Conservation (phyloP, 805 yeast genomes). For the Pichia membranifaciens region DNA sequence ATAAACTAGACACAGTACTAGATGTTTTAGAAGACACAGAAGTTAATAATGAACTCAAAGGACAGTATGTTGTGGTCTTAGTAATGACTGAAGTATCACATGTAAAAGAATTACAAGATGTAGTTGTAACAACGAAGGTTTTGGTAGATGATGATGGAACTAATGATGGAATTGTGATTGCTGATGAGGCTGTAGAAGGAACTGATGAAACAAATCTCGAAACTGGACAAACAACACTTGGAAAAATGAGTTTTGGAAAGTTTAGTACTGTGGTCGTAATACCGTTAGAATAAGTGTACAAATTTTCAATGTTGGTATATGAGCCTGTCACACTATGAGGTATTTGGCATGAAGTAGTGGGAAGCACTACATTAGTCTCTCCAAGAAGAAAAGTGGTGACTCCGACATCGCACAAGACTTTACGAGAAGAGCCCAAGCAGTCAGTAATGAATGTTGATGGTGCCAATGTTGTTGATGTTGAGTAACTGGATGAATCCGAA, state of each 20-base stretch:
- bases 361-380: neutral
- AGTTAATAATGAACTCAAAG: too few species aligned
- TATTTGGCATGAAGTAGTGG: conserved; percentile 7
- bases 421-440: neutral
- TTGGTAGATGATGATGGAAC: conserved; percentile 23
- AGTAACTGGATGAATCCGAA: too few species aligned
- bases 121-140: too few species aligned
- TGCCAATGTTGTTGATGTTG: neutral
- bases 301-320: conserved; percentile 4
- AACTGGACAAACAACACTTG: conserved; percentile 9
- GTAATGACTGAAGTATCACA: too few species aligned
- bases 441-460: conserved; percentile 4
- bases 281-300: neutral
- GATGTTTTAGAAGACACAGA: too few species aligned
- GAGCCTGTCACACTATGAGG: conserved; percentile 10
- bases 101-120: too few species aligned
- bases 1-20: too few species aligned
- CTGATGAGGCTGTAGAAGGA: neutral
- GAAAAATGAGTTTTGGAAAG: conserved; percentile 5
- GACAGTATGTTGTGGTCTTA: too few species aligned
- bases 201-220: conserved; percentile 24
- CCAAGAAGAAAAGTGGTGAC: conserved; percentile 3
- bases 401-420: neutral
- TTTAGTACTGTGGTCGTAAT: conserved; percentile 4
- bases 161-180: conserved; percentile 1